Base-by-base conservation (phyloP, 352 stramenopile species). In the Globisporangium polare region DNA sequence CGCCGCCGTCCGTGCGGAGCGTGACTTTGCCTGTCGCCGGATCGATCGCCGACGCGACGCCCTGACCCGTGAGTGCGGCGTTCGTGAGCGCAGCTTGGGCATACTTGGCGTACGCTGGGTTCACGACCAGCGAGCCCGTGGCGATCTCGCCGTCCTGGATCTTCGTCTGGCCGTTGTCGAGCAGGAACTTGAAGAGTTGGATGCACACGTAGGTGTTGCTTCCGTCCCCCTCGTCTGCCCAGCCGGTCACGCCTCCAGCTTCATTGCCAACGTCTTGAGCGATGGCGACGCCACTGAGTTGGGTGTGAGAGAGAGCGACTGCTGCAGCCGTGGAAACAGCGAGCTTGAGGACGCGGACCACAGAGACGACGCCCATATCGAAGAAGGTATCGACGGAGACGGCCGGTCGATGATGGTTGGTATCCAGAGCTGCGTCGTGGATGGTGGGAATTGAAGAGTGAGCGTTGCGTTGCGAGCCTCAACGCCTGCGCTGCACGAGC, bases 171-270 rank as follows among this genome's bases (percentile, higher is more conserved):
- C 56, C 56, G 9, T 26, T 62, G 27, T 62, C 56, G 18, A 62
- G 35, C 29, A 55, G 20, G 13, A 62, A 50, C 56, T 45, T 62
- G 56, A 62, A 62, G 43, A 62, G 39, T 17, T 62, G 41, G 31
- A 62, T 29, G 31, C 56, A 62, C 56, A 45, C 45, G 31, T 37
- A 24, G 2, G 56, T 62, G 22, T 41, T 62, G 22, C 51, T 62
- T 10, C 26, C n/a, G 49, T 64, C 35, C 9, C 39, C 58, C 20
- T 64, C 47, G 22, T 64, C 58, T 6, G 22, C 45, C 39, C 33
- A 64, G 35, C 58, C 50, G 35, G 39, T 47, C 26, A 57, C 47
- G 4, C 12, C 17, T 3, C 45, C 43, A 29, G 20, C 33, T 2
- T 39, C 6, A 18, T 29, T 22, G 3, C 45, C 45, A 52, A 12